These are phyloP conservation scores for Xylaria flabelliformis DNA, from an alignment of 495 filamentous ascomycete genomes.

Conservation along the genomic window DNA sequence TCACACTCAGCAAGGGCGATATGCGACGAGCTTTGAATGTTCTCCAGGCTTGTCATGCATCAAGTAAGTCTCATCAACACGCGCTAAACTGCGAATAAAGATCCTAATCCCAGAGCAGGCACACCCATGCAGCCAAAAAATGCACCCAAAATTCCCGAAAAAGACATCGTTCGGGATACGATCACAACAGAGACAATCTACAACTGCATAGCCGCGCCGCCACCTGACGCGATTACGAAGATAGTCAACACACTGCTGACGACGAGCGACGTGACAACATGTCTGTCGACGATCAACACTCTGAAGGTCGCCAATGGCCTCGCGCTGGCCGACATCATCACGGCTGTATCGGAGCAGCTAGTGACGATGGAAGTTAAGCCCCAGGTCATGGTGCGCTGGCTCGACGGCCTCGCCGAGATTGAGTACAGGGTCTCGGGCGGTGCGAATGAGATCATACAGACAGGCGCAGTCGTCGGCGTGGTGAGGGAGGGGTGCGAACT, in stretches of 20 bases:
- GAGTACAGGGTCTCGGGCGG: constrained; percentile 91
- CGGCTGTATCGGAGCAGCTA: constrained; percentile 81
- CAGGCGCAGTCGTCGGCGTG: constrained; percentile 88
- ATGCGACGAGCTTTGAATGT: constrained; percentile 96
- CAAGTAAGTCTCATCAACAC: constrained; percentile 62
- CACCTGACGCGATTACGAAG: constrained; percentile 83
- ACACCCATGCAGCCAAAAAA: constrained; percentile 74
- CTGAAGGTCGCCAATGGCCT: constrained; percentile 88
- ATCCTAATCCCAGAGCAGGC: constrained; percentile 47
- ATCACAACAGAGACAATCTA: constrained; percentile 95
- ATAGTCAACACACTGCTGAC: constrained; percentile 83
- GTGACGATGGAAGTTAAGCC: constrained; percentile 82
- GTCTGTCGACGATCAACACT: constrained; percentile 82
- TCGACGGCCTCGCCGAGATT: constrained; percentile 89
- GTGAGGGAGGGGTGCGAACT: constrained; percentile 86
- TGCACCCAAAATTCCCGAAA: constrained; percentile 62
- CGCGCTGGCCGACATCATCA: constrained; percentile 91
- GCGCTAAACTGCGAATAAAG: not conserved
- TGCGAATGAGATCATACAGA: constrained; percentile 88
- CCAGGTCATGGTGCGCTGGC: constrained; percentile 87
- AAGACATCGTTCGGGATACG: constrained; percentile 71
- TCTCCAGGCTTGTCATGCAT: constrained; percentile 94
- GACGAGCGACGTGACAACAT: constrained; percentile 84
- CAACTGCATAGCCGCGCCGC: constrained; percentile 95
- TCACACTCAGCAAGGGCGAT: constrained; percentile 89